Evolutionary conservation across 2,329 filamentous ascomycete genomes (phyloP), one percentile per base, ranked within the genome.

Genomic region (Colletotrichum sp.): DNA sequence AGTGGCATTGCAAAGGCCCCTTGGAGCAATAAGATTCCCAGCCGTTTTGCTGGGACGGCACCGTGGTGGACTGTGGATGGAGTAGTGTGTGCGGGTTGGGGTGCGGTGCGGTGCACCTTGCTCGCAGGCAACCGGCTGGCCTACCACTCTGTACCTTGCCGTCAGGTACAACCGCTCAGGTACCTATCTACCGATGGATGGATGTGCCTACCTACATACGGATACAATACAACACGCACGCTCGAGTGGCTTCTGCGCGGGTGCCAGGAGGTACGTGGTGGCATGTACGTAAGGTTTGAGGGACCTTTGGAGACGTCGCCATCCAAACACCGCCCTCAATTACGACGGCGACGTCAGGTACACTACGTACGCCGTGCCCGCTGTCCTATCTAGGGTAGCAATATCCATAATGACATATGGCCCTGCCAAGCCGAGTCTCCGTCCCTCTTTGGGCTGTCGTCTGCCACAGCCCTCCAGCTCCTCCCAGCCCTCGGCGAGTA

Each of bases 21-120:
- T 75, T 74, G 72, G 72, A 71, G 71, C 63, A 76, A 75, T 76
- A 71, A 75, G 66, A 76, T 76, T 75, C 71, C 74, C 71, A 60
- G 72, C 71, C 71, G 71, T 76, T 76, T 75, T 71, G 61, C 66
- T 75, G 72, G 66, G 71, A 76, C 74, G 64, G 70, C 70, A 69
- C 44, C 59, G 74, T 69, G 68, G 70, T 73, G 65, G 68, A 69
- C 71, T 71, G 73, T 52, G 44, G 44, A 52, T 52, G 44, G 44
- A 52, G 59, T 44, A 28, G 12, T 22, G 30, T 36, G n/a, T 32
- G 28, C 22, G 32, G 30, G 32, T 34, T 34, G 15, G 7, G 61
- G n/a, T 48, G 57, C 30, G 57, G 57, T 60, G 44, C n/a, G 25
- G 57, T 60, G 57, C 57, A 52, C 44, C 44, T 52, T 52, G 44